Percentiles rank a stretch among this genome's conserved stretches.
phyloP scores from a whole-genome alignment of 1,139 yeast genomes.

The Meyerozyma carpophila region DNA sequence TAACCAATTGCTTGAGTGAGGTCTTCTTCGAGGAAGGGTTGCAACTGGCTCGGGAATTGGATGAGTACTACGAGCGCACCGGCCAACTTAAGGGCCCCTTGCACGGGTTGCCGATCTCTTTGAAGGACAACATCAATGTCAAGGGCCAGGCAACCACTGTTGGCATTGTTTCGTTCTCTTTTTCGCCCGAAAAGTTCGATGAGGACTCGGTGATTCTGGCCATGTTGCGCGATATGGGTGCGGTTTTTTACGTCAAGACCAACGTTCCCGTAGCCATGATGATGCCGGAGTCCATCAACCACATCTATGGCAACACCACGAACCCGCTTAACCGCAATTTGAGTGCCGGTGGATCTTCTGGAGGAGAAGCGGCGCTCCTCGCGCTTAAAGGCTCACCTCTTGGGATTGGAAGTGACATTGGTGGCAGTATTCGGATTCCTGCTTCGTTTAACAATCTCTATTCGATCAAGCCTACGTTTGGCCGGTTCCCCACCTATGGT shows the following conservation, averaged over 20 bases:
- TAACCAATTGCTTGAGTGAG: slow-evolving; percentile 32
- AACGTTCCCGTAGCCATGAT: slow-evolving; percentile 54
- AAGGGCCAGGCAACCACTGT: slow-evolving; percentile 48
- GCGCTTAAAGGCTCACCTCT: slow-evolving; percentile 35
- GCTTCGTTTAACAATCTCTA: slow-evolving; percentile 44
- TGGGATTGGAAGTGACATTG: slow-evolving; percentile 57
- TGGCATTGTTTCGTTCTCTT: slow-evolving; percentile 37
- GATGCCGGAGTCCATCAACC: slow-evolving; percentile 34
- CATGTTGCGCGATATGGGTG: slow-evolving; percentile 23
- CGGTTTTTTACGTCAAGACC: slow-evolving; percentile 48
- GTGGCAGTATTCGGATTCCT: slow-evolving; percentile 51
- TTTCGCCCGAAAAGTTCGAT: slow-evolving; percentile 18
- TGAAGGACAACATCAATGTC: slow-evolving; percentile 44
- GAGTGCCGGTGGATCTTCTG: slow-evolving; percentile 34
- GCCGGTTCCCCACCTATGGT: slow-evolving; percentile 47
- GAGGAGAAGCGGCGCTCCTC: slow-evolving; percentile 34
- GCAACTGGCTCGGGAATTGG: slow-evolving; percentile 22
- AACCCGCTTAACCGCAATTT: slow-evolving; percentile 27
- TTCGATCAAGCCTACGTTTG: slow-evolving; percentile 42
- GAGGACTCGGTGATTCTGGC: slow-evolving; percentile 23
- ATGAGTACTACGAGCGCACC: slow-evolving; percentile 18
- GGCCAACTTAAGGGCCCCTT: slow-evolving; percentile 26
- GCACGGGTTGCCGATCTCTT: slow-evolving; percentile 38
- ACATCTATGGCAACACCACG: slow-evolving; percentile 28
- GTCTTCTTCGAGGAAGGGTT: slow-evolving; percentile 31